Conservation (phyloP, 805 yeast species). For the Nakazawaea ishiwadae region DNA sequence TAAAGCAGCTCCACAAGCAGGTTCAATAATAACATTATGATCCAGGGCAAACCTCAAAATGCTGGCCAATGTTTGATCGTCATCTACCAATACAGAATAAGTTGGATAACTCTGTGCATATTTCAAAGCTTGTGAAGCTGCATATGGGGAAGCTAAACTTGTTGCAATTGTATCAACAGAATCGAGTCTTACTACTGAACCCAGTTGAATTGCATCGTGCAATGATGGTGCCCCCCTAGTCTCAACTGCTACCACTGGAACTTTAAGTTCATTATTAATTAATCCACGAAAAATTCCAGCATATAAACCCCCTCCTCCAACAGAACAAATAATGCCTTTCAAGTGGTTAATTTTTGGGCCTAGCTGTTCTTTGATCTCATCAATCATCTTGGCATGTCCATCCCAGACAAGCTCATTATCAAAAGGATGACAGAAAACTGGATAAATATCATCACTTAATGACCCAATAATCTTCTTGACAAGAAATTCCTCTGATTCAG, state of each 20-base stretch:
- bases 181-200: conserved; percentile 37
- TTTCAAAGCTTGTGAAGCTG: conserved; percentile 44
- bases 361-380: conserved; percentile 29
- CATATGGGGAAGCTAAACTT: conserved; percentile 58
- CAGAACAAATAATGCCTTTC: conserved; percentile 46
- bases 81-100: conserved; percentile 40
- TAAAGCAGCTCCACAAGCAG: conserved; percentile 71
- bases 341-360: conserved; percentile 18
- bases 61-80: conserved; percentile 50
- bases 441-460: conserved; percentile 20
- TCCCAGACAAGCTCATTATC: conserved; percentile 49
- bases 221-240: conserved; percentile 62
- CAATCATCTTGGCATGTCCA: conserved; percentile 46
- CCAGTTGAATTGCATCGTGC: conserved; percentile 41
- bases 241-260: conserved; percentile 48
- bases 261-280: conserved; percentile 26
- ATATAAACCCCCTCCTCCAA: conserved; percentile 57
- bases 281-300: conserved; percentile 47
- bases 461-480: conserved; percentile 24
- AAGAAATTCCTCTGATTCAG: conserved; percentile 46
- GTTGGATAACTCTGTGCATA: conserved; percentile 37
- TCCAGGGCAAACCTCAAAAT: conserved; percentile 46
- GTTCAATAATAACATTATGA: conserved; percentile 53
- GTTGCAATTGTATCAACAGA: conserved; percentile 52
- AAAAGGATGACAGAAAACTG: conserved; percentile 53